Evolutionary conservation across 2,329 filamentous ascomycete species (phyloP), one percentile per base, ranked within the genome.

Genomic region (Mycosphaerella sp.): DNA sequence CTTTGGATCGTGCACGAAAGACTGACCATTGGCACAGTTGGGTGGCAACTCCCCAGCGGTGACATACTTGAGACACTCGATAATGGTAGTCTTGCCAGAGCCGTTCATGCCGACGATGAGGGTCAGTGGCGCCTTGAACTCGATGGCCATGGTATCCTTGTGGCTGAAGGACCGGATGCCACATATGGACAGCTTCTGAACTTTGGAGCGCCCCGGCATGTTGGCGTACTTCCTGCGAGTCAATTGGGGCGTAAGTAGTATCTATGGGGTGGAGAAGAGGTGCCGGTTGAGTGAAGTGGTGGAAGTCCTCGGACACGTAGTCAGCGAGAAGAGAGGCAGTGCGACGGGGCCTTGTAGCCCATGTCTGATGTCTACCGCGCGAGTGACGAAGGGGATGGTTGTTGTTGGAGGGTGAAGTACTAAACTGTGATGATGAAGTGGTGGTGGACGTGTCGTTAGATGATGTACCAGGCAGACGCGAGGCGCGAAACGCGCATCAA

Each of bases 1-100:
- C 79, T 93, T 93, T n/a, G 93, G 93, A 64, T 98, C 93, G 68
- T 98, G 91, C 57, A 98, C 89, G 68, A 97, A 98, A 44, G 91
- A 90, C 28, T 87, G 90, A 25, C 86, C 86, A 61, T 84, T 86
- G 73, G 79, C 82, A 66, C 85, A 90, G 74, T 96, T 95, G 28
- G 93, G 89, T 1, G 93, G 93, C 42, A 95, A 79, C 64, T 94
- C 87, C 50, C 93, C 94, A 6, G 90, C 96, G 14, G 94, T 96
- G 46, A 88, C 90, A 82, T 96, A 98, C 68, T 96, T 96, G 65
- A 98, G 85, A 68, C 89, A 95, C 71, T 98, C 93, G 71, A 98
- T 98, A 66, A 98, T 95, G 52, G 93, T 97, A 75, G 93, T 98
- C 74, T 98, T 98, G 56, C 93, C 93, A 1, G 91, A 97, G 49